These are phyloP conservation scores for Saccharomycopsis malanga DNA, from an alignment of 805 yeast species.

Conservation along the genomic window DNA sequence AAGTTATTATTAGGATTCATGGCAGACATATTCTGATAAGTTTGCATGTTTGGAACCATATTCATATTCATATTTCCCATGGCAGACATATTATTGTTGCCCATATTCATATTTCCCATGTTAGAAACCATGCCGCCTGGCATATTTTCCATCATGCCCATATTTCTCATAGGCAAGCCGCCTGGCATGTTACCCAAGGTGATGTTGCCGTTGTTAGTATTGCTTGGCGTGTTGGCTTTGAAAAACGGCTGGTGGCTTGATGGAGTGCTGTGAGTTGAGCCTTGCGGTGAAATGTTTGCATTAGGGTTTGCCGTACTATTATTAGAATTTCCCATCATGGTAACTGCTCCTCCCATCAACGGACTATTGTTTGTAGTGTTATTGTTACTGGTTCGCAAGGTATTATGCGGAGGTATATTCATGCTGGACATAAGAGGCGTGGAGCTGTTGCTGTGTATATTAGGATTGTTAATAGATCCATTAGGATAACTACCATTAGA, in stretches of 20 bases:
- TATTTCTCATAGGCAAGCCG: slow-evolving; percentile 7
- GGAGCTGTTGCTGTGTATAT: slow-evolving; percentile 3
- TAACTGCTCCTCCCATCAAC: not conserved
- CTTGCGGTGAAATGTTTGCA: slow-evolving; percentile 3
- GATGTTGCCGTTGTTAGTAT: slow-evolving; percentile 18
- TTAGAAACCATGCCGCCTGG: not conserved
- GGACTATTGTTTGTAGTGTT: slow-evolving; percentile 12
- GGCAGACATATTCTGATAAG: not conserved
- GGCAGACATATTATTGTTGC: too few relatives aligned
- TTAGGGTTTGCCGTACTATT: too few relatives aligned
- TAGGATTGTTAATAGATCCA: not conserved
- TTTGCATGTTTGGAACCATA: slow-evolving; percentile 8
- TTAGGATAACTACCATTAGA: not conserved
- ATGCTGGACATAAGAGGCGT: slow-evolving; percentile 16
- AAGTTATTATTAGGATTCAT: not conserved
- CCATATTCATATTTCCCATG: not conserved
- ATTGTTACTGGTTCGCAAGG: slow-evolving; percentile 10
- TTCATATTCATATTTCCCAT: not conserved
- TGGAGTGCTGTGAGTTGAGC: slow-evolving; percentile 13
- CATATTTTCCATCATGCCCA: slow-evolving; percentile 5
- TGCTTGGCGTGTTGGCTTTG: slow-evolving; percentile 13
- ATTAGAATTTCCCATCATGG: not conserved
- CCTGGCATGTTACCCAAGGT: not conserved
- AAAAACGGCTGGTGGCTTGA: slow-evolving; percentile 8
- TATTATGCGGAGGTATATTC: slow-evolving; percentile 11